Evolutionary conservation across 2,329 filamentous ascomycete species (phyloP), one percentile per base, ranked within the genome.

Genomic region (Onygena corvina): DNA sequence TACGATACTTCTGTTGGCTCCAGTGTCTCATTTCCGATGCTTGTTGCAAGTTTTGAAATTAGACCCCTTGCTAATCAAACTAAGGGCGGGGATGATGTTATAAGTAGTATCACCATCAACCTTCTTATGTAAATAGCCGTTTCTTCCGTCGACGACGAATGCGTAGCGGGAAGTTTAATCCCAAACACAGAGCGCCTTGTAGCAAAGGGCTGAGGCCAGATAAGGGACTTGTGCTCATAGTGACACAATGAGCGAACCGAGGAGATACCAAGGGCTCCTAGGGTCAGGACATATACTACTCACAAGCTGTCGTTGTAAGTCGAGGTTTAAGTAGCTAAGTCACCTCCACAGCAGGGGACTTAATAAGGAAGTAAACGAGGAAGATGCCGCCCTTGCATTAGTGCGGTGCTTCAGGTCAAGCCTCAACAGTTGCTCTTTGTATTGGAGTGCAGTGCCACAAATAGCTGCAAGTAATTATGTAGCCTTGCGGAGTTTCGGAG

Each of bases 1-100:
- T 42, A 23, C 38, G 21, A 29, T 42, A 23, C 38, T n/a, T 29
- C 21, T 23, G 38, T 23, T 42, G 18, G 12, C 8, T 42, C 12
- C 21, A 20, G 38, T 42, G 38, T 27, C 38, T 42, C 38, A 42
- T 42, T 27, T 42, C 38, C 38, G 38, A 42, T 42, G 38, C 38
- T 42, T 42, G 38, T 42, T 42, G 21, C 38, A 42, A 23, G 33
- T 25, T 11, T 7, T 42, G 38, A 42, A 25, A 42, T 42, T 16
- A 23, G 21, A 21, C 20, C 38, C 38, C 38, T 42, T 12, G 9
- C 38, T 42, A 42, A 42, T 42, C 27, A 42, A 42, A 42, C 16
- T 42, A 42, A 42, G 12, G 38, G 27, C 38, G 27, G 38, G 38
- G 38, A n/a, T n/a, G 21, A 42, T 7, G 20, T 7, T 42, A 23